Base-by-base conservation (phyloP, 176 grass and related monocot genomes). In the Neostapfia colusana region DNA sequence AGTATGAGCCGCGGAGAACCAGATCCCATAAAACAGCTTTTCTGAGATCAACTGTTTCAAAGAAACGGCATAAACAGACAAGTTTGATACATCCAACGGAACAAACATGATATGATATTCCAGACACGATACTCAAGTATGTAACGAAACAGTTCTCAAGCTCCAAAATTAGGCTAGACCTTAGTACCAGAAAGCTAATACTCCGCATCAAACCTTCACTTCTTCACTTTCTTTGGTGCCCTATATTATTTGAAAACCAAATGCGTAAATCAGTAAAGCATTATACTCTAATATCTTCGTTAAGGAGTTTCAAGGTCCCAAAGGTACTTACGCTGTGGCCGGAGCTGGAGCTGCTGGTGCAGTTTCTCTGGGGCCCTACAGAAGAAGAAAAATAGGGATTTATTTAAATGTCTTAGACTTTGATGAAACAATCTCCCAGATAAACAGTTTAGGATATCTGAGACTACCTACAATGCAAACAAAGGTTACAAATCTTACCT, bases 51-150 rank as follows among this genome's bases (percentile, higher is more conserved):
- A 17, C n/a, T 55, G 35, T 34, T 50, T 41, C 49, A 18, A 71
- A 42, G 0, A 63, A 78, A 77, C 40, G 50, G 64, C 64, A 62
- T 83, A 77, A 77, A 31, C 31, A 31, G 3, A 53, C 44, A 71
- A 70, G 43, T 71, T 65, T 77, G 57, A 43, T 53, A 70, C 65
- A 84, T 63, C 65, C 55, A 70, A 53, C 55, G 12, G n/a, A 54
- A 54, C 43, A 51, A 77, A 53, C 65, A 28, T n/a, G 10, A 51
- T 62, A 51, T 10, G 65, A 40, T 51, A 65, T 31, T 31, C 31
- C 31, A 31, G 31, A 36, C 41, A 48, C 1, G 2, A 43, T 38
- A 60, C n/a, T n/a, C n/a, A 35, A 18, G 6, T 24, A 51, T 38
- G 36, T 73, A 39, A 56, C 46, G 24, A 73, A 25, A 54, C 31